These are phyloP conservation scores for Croton laevigatus DNA, from an alignment of 441 rosid genomes.

Conservation along the genomic window DNA sequence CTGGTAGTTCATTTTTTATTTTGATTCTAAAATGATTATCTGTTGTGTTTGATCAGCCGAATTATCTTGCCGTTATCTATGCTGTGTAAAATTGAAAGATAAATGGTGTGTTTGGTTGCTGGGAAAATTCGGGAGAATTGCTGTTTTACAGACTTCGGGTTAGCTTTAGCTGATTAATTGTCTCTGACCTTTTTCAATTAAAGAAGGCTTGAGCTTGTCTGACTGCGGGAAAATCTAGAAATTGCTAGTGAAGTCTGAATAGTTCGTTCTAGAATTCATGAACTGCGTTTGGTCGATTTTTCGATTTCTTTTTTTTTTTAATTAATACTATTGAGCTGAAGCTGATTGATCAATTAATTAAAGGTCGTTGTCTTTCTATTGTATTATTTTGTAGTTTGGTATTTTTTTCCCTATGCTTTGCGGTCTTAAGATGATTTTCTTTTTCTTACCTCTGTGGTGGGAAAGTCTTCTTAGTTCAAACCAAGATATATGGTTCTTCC, in stretches of 20 bases:
- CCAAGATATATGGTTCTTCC: background rate
- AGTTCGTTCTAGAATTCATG: background rate
- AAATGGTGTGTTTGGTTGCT: constrained; percentile 11
- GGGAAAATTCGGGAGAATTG: constrained; percentile 7
- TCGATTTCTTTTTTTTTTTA: background rate
- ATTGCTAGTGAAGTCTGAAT: background rate
- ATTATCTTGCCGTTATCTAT: background rate
- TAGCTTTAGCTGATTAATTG: background rate
- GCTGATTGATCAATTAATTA: too few species aligned
- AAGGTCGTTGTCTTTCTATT: background rate
- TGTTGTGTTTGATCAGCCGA: background rate
- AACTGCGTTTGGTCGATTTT: background rate
- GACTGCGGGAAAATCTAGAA: background rate
- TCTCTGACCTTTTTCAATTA: background rate
- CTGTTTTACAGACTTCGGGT: background rate
- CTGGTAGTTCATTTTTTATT: background rate
- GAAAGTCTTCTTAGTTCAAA: background rate
- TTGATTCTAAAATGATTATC: background rate
- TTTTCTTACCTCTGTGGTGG: background rate
- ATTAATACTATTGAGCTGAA: too few species aligned
- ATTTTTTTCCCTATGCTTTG: background rate
- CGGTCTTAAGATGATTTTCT: background rate
- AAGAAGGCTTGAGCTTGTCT: background rate
- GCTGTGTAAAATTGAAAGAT: background rate
- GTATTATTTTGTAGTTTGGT: background rate